phyloP scores from a whole-genome alignment of 371 early-diverging fungal species.

The Rhizopus arrhizus region DNA sequence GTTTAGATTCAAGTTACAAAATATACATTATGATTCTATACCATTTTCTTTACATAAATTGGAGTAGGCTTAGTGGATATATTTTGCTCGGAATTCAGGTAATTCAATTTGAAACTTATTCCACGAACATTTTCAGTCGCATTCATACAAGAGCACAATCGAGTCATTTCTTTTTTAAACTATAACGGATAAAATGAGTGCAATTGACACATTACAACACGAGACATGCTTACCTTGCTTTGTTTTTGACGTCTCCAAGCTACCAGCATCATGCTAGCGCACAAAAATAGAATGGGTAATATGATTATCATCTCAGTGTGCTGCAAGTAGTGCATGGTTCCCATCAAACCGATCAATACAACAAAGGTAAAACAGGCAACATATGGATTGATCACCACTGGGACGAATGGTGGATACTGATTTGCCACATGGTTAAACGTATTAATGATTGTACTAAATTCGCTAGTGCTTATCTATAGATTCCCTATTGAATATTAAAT shows the following conservation, averaged over 20 bases:
- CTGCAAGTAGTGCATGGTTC: conserved; percentile 36
- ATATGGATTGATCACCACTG: conserved; percentile 18
- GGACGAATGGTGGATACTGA: conserved; percentile 35
- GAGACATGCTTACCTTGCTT: conserved; percentile 21
- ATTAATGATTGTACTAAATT: conserved; percentile 41
- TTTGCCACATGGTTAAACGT: conserved; percentile 38
- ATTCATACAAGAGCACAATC: conserved; percentile 48
- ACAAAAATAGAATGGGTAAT: conserved; percentile 32
- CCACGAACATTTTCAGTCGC: conserved; percentile 54
- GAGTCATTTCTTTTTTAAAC: conserved; percentile 39
- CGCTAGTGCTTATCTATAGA: conserved; percentile 41
- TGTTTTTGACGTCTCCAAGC: conserved; percentile 35
- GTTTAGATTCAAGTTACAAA: conserved; percentile 5
- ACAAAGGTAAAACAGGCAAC: conserved; percentile 14
- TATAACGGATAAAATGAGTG: conserved; percentile 1
- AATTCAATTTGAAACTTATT: conserved; percentile 40
- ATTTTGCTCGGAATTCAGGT: conserved; percentile 31
- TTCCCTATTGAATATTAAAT: not conserved
- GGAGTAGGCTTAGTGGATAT: conserved; percentile 18
- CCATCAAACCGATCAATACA: conserved; percentile 24
- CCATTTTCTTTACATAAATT: conserved; percentile 32
- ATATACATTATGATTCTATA: conserved; percentile 5
- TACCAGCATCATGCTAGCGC: conserved; percentile 22
- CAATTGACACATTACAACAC: not conserved
- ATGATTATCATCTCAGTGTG: conserved; percentile 26